phyloP scores from a whole-genome alignment of 1,284 basidiomycete genomes.

The Wolfiporia cocos region DNA sequence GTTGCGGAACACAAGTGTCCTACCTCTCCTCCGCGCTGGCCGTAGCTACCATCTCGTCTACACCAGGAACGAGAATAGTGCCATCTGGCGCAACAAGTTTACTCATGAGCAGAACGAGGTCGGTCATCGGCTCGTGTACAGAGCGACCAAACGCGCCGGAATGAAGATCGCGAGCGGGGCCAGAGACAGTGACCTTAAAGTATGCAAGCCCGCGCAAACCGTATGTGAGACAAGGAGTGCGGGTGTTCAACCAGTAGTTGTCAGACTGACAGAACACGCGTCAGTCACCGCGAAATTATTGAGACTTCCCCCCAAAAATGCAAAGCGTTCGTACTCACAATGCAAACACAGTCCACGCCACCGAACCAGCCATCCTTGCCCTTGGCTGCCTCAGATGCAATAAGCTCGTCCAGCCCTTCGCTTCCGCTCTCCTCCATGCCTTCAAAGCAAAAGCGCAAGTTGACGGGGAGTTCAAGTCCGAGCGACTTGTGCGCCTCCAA shows the following conservation, averaged over 20 bases:
- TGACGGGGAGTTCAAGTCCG: slow-evolving; percentile 83
- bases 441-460: slow-evolving; percentile 93
- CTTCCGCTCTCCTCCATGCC: slow-evolving; percentile 98
- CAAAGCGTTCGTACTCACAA: too few species aligned
- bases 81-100: slow-evolving; percentile 84
- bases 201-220: slow-evolving; percentile 87
- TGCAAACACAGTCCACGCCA: slow-evolving; percentile 93
- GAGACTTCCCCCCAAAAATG: too few species aligned
- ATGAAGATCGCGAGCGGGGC: slow-evolving; percentile 89
- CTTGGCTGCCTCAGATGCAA: slow-evolving; percentile 69
- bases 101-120: slow-evolving; percentile 74
- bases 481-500: slow-evolving; percentile 82
- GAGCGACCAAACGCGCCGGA: slow-evolving; percentile 87
- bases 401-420: slow-evolving; percentile 90
- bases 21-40: slow-evolving; percentile 77
- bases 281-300: not conserved
- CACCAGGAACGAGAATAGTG: slow-evolving; percentile 86
- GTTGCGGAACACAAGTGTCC: slow-evolving; percentile 11
- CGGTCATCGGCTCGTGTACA: slow-evolving; percentile 88
- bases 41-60: slow-evolving; percentile 82
- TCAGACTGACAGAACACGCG: slow-evolving; percentile 53
- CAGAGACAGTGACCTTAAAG: slow-evolving; percentile 81
- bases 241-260: slow-evolving; percentile 82
- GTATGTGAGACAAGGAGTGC: slow-evolving; percentile 72
- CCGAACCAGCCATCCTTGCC: slow-evolving; percentile 76